phyloP scores from a whole-genome alignment of 306 rosid species.

The Pterocarpus santalinus region DNA sequence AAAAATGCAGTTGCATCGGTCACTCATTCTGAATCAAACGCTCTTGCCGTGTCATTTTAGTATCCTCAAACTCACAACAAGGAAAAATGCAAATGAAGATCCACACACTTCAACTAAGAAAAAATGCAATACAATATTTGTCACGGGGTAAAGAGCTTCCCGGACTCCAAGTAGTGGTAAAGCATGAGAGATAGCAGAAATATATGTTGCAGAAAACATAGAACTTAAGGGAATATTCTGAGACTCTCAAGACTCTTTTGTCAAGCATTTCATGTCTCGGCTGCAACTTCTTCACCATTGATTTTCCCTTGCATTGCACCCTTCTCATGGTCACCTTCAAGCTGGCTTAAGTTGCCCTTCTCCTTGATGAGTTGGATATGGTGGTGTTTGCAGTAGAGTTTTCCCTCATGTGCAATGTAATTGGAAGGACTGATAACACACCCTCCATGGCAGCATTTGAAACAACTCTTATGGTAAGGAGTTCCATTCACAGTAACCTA shows the following conservation, averaged over 20 bases:
- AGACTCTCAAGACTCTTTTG: constrained; percentile 18
- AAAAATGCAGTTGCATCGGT: constrained; percentile 23
- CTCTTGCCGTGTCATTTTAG: constrained; percentile 8
- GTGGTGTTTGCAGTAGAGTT: constrained; percentile 97
- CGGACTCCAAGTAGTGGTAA: constrained; percentile 38
- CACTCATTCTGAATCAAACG: constrained; percentile 44
- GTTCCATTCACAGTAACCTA: constrained; percentile 97
- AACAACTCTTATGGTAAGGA: constrained; percentile 94
- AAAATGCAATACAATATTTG: constrained; percentile 48
- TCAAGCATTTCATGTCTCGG: constrained; percentile 57
- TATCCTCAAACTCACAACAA: constrained; percentile 26
- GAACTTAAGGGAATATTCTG: constrained; percentile 17
- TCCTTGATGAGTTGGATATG: constrained; percentile 93
- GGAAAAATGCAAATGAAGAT: constrained; percentile 39
- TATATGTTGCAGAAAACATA: constrained; percentile 38
- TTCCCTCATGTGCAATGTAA: constrained; percentile 96
- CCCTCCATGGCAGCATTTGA: constrained; percentile 98
- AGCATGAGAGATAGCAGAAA: constrained; percentile 49
- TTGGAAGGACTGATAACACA: constrained; percentile 96
- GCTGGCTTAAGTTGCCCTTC: constrained; percentile 98
- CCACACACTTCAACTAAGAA: constrained; percentile 46
- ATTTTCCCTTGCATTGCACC: constrained; percentile 47
- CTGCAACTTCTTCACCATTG: constrained; percentile 62
- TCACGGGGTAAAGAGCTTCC: constrained; percentile 41
- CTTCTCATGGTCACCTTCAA: constrained; percentile 83